Base-by-base conservation (phyloP, 2,329 filamentous ascomycete genomes). In the Nemania sp. region DNA sequence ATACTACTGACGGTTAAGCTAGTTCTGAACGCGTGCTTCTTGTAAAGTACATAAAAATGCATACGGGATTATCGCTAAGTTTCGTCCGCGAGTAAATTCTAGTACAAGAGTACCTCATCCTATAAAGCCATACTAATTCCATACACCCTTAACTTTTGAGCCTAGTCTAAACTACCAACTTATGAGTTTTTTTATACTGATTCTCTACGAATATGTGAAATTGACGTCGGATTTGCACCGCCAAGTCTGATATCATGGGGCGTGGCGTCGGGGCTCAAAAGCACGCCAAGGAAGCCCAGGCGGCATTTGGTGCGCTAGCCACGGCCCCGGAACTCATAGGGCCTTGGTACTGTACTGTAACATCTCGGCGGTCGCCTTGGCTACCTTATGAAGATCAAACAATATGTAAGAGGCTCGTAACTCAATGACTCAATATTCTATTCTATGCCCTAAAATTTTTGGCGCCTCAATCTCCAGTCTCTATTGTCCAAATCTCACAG, bases 301-400 rank as follows among this genome's bases (percentile, higher is more conserved):
- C 53, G 58, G 58, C 53, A 60, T 48, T 57, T 56, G 18, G 40
- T 52, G 42, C 53, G 35, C 32, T 56, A 56, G 52, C 57, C 57
- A 47, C 40, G 17, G 51, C 42, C 40, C 21, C 25, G 52, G 52
- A 39, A 47, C 40, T 25, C 25, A 42, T 43, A n/a, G 51, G 37
- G 51, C 40, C 58, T 60, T 60, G 58, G 58, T 60, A 53, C 52
- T 57, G 57, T 54, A 32, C 51, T 59, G 47, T 20, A 53, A 60
- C 58, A 52, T 60, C 58, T 57, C 47, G 53, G 58, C 53, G 25
- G 25, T 47, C 39, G 17, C 15, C 25, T 40, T 57, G 40, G 25
- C 47, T n/a, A n/a, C 11, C 11, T 12, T 25, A 46, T 13, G n/a
- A 51, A 5, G 13, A 25, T 5, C 18, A 34, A 42, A 52, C 34